phyloP scores from a whole-genome alignment of 768 basidiomycete genomes.

The Termitomyces sp. region DNA sequence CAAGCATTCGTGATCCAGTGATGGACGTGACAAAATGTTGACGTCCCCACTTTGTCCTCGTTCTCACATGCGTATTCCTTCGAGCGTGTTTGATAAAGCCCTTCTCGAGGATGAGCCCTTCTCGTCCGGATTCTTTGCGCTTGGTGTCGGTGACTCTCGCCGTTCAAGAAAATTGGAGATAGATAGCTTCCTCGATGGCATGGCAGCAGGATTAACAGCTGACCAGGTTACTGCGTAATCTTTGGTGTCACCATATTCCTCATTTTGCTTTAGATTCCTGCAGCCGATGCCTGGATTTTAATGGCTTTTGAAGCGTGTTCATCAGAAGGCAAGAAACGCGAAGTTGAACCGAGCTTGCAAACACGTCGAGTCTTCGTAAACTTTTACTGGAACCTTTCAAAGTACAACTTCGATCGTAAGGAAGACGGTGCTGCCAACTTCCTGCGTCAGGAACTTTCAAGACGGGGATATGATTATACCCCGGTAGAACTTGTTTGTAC shows the following conservation, averaged over 20 bases:
- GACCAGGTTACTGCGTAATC: background rate
- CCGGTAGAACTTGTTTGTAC: background rate
- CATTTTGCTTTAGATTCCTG: constrained; percentile 4
- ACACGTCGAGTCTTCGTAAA: constrained; percentile 13
- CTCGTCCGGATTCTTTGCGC: constrained; percentile 2
- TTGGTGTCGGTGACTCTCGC: background rate
- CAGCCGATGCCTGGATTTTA: constrained; percentile 11
- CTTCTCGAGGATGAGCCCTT: constrained; percentile 17
- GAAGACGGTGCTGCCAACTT: constrained; percentile 12
- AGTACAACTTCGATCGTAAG: background rate
- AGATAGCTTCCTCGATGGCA: background rate
- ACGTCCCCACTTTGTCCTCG: background rate
- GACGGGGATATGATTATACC: constrained; percentile 11
- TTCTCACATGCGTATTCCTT: background rate
- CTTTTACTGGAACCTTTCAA: constrained; percentile 18
- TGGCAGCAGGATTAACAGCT: background rate
- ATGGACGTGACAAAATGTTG: background rate
- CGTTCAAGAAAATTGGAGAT: background rate
- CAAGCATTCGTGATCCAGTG: background rate
- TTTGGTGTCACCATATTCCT: background rate
- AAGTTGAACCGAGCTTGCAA: constrained; percentile 4
- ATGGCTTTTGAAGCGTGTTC: constrained; percentile 6
- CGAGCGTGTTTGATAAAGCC: constrained; percentile 17
- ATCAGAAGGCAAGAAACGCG: background rate
- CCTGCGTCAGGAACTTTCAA: constrained; percentile 3